Evolutionary conservation across 1,284 basidiomycete species (phyloP).

Genomic region (Bjerkandera adusta): DNA sequence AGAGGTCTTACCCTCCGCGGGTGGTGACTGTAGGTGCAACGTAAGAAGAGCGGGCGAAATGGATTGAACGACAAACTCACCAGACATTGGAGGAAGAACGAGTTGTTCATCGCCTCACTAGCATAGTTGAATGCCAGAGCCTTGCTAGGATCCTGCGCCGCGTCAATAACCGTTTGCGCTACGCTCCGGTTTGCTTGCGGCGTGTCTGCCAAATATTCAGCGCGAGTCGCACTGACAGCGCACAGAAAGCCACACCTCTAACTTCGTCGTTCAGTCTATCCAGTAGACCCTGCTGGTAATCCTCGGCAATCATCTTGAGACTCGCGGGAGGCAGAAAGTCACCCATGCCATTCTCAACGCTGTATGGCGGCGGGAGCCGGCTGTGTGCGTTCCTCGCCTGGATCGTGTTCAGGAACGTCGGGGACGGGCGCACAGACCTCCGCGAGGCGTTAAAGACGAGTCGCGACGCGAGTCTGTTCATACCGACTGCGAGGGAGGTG

Average conservation of each 20-base stretch:
- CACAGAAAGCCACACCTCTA: conserved; percentile 47
- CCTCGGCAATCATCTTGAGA: conserved; percentile 66
- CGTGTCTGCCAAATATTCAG: conserved; percentile 8
- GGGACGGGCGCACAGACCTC: background rate
- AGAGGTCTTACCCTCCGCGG: conserved; percentile 32
- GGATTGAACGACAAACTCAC: conserved; percentile 45
- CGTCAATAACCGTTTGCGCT: conserved; percentile 73
- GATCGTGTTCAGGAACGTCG: background rate
- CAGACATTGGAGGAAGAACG: conserved; percentile 87
- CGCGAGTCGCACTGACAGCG: background rate
- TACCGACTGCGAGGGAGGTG: background rate
- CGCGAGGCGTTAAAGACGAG: conserved; percentile 1
- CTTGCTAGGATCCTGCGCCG: conserved; percentile 60
- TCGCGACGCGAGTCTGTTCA: conserved; percentile 9
- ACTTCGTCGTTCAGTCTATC: conserved; percentile 73
- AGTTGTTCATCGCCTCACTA: conserved; percentile 91
- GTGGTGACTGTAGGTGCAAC: conserved; percentile 44
- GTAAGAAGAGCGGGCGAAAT: conserved; percentile 8
- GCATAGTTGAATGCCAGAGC: conserved; percentile 90
- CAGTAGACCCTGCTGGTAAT: conserved; percentile 82
- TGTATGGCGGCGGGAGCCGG: conserved; percentile 58
- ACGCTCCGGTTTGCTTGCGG: conserved; percentile 55
- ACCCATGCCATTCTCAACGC: conserved; percentile 66
- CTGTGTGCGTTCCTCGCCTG: conserved; percentile 49
- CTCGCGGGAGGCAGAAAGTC: conserved; percentile 70